Evolutionary conservation across 768 basidiomycete genomes (phyloP), one percentile per base, ranked within the genome.

Genomic region (Tubosaeta sp.): DNA sequence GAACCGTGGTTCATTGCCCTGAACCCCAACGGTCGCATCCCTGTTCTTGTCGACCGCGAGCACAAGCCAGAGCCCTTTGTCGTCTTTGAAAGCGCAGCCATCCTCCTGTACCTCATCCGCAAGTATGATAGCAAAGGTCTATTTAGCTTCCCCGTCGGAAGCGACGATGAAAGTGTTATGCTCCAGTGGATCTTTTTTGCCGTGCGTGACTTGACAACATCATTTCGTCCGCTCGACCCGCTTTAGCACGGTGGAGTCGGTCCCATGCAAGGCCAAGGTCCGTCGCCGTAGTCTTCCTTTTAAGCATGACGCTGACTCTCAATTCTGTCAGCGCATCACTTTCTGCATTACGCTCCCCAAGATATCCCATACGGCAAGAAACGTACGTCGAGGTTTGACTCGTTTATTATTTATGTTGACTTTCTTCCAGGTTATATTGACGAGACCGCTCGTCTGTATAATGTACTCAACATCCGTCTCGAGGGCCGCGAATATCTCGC

Each of bases 161-260:
- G 66, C 12, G 74, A 87, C 39, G 74, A 83, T 30, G 82, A 84
- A 59, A 85, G 81, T 60, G 83, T 87, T 69, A 76, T 81, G 71
- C 61, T 90, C 25, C 90, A 90, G 62, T 94, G 90, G 93, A 82
- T 93, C 48, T 90, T 92, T 73, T 94, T 92, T 58, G 78, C 83
- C n/a, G 85, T 85, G 54, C 49, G 78, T 59, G 3, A 12, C 18
- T 1, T 24, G 4, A 4, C 5, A 13, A n/a, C 13, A 3, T 0
- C 27, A 4, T 36, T 9, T 21, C 19, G 34, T 22, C 36, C 25
- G 5, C 41, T 59, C 41, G 45, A 13, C 32, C 36, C 43, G 3
- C 10, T 14, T 8, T 62, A 88, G 84, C 87, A 90, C 63, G 89
- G 87, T 1, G 89, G 86, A 22, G 67, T 90, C 21, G 89, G 88